phyloP scores from a whole-genome alignment of 73 alveolate genomes.

The Paramecium sexaurelia region DNA sequence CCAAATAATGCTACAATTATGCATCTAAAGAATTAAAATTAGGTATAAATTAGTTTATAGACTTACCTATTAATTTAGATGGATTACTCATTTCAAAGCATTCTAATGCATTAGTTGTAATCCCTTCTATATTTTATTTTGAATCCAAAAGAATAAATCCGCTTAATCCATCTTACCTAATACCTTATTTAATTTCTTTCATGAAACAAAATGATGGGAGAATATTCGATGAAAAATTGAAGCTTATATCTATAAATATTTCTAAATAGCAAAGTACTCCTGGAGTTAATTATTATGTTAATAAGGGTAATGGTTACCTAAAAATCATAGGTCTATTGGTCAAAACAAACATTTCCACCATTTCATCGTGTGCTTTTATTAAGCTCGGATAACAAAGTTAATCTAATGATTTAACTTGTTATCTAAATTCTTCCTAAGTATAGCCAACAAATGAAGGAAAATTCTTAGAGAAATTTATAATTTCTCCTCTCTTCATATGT shows the following conservation, averaged over 20 bases:
- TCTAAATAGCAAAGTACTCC: slow-evolving; percentile 2
- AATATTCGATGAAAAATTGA: not conserved
- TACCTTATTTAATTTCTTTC: slow-evolving; percentile 11
- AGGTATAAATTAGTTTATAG: not conserved
- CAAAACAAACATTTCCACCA: slow-evolving; percentile 42
- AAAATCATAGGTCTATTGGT: slow-evolving; percentile 37
- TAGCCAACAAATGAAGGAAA: not conserved
- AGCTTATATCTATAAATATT: slow-evolving; percentile 31
- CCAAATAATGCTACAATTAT: not conserved
- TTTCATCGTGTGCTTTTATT: slow-evolving; percentile 32
- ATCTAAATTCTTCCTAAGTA: not conserved
- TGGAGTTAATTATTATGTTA: not conserved
- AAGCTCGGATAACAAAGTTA: slow-evolving; percentile 16
- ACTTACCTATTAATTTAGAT: not conserved
- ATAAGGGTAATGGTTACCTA: not conserved
- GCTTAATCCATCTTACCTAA: not conserved
- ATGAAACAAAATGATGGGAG: slow-evolving; percentile 6
- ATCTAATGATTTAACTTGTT: slow-evolving; percentile 12
- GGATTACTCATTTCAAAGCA: not conserved
- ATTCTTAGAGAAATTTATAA: not conserved
- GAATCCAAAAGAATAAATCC: not conserved
- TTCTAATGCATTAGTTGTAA: not conserved
- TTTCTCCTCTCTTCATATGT: slow-evolving; percentile 33
- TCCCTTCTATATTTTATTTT: slow-evolving; percentile 16
- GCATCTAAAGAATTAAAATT: not conserved